Percentiles rank a stretch among this genome's conserved stretches.
Evolutionary conservation across 345 rosid species (phyloP).

Genomic region (Toxicodendron radicans): DNA sequence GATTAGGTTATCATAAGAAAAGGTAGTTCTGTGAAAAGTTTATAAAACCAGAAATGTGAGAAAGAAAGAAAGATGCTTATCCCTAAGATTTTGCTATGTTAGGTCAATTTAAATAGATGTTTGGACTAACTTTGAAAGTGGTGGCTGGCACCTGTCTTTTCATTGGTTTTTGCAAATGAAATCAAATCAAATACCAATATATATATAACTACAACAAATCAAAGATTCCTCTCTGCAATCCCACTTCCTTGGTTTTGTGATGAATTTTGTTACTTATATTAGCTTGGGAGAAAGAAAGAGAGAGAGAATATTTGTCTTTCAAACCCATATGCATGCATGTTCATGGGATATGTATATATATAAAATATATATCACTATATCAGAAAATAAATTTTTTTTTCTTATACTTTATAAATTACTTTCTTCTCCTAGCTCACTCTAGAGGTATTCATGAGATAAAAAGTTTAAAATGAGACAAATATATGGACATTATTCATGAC

Average conservation of each 20-base stretch:
- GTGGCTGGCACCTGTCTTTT: constrained; percentile 19
- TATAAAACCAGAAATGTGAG: background rate
- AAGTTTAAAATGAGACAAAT: too few relatives aligned
- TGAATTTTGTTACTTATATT: background rate
- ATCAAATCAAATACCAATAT: background rate
- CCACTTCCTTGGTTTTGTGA: constrained; percentile 8
- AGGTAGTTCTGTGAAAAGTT: constrained; percentile 6
- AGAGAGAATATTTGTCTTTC: background rate
- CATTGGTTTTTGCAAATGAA: constrained; percentile 4
- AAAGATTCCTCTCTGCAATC: constrained; percentile 28
- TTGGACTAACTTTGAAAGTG: constrained; percentile 18
- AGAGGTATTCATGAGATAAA: too few relatives aligned
- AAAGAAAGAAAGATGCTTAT: constrained; percentile 13
- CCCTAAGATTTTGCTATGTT: background rate
- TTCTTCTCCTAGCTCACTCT: too few relatives aligned
- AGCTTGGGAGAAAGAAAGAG: background rate
- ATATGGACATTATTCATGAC: too few relatives aligned
- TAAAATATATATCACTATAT: too few relatives aligned
- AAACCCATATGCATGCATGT: background rate
- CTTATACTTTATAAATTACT: too few relatives aligned
- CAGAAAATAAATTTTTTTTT: too few relatives aligned
- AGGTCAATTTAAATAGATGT: constrained; percentile 7
- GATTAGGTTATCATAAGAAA: constrained; percentile 27
- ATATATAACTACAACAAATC: background rate
- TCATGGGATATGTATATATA: background rate